Conservation (phyloP, 192 early-diverging fungal genomes). For the Backusella parvicylindrica region DNA sequence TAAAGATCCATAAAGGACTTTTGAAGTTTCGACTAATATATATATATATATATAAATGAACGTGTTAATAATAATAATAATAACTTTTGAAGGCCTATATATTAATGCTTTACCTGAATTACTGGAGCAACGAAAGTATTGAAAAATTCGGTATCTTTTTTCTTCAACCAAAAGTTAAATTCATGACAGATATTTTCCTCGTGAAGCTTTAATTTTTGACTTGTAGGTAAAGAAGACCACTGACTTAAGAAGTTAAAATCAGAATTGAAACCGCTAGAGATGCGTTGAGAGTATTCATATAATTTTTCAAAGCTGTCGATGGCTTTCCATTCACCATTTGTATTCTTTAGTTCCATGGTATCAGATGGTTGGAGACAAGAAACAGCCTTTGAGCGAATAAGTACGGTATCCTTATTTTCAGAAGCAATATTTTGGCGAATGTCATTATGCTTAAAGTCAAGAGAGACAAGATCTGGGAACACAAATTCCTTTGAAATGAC, state of each 20-base stretch:
- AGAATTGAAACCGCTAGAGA: background rate
- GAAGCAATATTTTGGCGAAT: conserved; percentile 3
- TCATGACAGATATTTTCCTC: conserved; percentile 41
- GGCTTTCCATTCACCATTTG: conserved; percentile 15
- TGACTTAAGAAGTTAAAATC: conserved; percentile 33
- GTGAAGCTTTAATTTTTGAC: conserved; percentile 35
- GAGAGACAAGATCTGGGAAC: background rate
- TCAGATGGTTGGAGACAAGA: conserved; percentile 2
- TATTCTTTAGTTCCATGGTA: background rate
- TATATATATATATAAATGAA: background rate
- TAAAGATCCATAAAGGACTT: conserved; percentile 46
- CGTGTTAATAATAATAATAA: background rate
- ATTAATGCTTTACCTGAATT: conserved; percentile 36
- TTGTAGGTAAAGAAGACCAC: conserved; percentile 28
- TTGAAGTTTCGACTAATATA: conserved; percentile 42
- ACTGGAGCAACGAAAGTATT: conserved; percentile 29
- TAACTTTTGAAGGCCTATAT: background rate
- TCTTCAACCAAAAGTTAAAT: conserved; percentile 46
- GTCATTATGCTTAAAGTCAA: background rate
- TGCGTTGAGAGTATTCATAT: background rate
- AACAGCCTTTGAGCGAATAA: conserved; percentile 11
- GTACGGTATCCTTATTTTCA: background rate
- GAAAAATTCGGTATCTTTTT: conserved; percentile 43
- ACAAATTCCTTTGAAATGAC: conserved; percentile 2
- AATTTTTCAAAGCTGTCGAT: conserved; percentile 25